A percentile compares a stretch with the other conserved stretches of the same genome.
Conservation (phyloP, 495 filamentous ascomycete species). For the Bryoglossum gracile region DNA sequence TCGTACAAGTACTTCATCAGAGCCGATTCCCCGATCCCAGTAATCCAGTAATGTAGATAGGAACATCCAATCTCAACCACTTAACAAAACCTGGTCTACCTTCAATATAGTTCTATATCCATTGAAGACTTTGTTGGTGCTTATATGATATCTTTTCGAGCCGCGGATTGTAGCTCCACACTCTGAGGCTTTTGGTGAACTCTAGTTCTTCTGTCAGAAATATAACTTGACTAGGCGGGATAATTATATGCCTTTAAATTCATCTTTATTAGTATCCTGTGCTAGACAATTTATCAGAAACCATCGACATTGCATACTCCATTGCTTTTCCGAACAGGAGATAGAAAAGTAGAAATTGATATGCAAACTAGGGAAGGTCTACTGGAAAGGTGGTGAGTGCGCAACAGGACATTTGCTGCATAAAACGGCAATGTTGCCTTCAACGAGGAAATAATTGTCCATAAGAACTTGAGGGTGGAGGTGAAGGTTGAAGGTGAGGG, state of each 20-base stretch:
- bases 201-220: constrained; percentile 5
- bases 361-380: constrained; percentile 2
- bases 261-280: constrained; percentile 4
- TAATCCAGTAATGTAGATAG: constrained; percentile 37
- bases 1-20: constrained; percentile 26
- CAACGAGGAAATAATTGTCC: constrained; percentile 5
- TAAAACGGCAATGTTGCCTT: constrained; percentile 10
- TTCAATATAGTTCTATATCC: constrained; percentile 5
- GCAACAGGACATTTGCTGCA: constrained; percentile 4
- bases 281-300: constrained; percentile 4
- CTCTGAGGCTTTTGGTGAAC: constrained; percentile 6
- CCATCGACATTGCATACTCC: constrained; percentile 2
- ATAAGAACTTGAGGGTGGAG: no score
- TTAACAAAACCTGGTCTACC: constrained; percentile 13
- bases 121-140: constrained; percentile 10
- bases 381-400: not conserved
- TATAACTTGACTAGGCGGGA: constrained; percentile 3
- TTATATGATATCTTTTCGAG: constrained; percentile 8
- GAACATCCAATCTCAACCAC: constrained; percentile 17
- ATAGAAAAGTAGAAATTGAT: constrained; percentile 1
- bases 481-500: no score
- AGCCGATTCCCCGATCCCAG: constrained; percentile 40
- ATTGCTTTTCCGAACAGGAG: not conserved
- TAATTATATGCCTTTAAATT: constrained; percentile 3
- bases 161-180: constrained; percentile 7